phyloP scores from a whole-genome alignment of 2,329 filamentous ascomycete genomes.

The Penicillium sp. region DNA sequence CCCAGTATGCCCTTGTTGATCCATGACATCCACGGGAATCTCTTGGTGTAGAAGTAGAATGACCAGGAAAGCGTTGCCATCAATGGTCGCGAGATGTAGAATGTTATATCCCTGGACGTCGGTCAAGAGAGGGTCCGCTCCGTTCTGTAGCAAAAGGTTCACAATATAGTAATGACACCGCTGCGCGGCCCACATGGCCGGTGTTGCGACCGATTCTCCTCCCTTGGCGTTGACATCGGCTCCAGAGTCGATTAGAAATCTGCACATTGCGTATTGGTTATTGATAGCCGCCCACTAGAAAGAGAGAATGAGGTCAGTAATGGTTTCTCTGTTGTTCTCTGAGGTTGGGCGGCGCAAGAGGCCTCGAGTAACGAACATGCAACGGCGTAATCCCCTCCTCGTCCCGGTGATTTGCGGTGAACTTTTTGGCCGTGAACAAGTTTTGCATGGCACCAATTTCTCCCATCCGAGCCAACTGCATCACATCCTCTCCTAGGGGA shows the following conservation, averaged over 20 bases:
- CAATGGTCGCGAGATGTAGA: conserved; percentile 92
- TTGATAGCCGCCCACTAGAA: conserved; percentile 95
- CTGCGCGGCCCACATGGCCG: conserved; percentile 95
- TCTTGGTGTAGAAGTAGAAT: conserved; percentile 89
- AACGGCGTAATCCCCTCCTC: conserved; percentile 92
- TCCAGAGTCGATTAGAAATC: conserved; percentile 80
- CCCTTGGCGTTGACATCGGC: conserved; percentile 94
- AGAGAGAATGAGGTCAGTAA: conserved; percentile 16
- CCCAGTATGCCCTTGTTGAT: conserved; percentile 85
- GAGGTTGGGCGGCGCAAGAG: neutral
- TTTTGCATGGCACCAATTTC: conserved; percentile 83
- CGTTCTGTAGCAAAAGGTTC: conserved; percentile 82
- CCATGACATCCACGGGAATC: conserved; percentile 86
- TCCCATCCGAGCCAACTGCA: conserved; percentile 88
- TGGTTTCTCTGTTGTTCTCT: neutral
- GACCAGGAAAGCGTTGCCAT: conserved; percentile 88
- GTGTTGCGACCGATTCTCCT: conserved; percentile 89
- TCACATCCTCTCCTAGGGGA: conserved; percentile 70
- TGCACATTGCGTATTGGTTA: conserved; percentile 96
- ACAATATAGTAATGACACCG: conserved; percentile 96
- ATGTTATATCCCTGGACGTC: conserved; percentile 98
- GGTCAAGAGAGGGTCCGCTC: conserved; percentile 85
- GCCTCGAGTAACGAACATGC: conserved; percentile 61
- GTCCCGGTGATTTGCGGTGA: conserved; percentile 77
- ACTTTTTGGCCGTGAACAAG: conserved; percentile 78